Evolutionary conservation across 2,329 filamentous ascomycete species (phyloP).

Genomic region (Mariannaea sp.): DNA sequence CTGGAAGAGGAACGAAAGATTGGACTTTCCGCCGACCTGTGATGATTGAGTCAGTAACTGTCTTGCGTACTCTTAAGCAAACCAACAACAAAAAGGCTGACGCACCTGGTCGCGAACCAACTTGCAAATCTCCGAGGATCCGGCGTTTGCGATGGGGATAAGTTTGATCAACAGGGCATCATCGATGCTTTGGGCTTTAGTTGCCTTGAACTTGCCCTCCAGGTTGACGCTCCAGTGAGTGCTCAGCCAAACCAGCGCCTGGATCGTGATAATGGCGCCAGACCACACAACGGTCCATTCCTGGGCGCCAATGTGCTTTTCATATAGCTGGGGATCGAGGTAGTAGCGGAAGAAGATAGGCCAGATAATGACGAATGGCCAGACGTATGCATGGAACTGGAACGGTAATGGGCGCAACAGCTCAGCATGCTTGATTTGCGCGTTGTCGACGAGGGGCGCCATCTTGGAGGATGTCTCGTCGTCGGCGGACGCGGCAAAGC

Average conservation of each 20-base stretch:
- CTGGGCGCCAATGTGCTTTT: slow-evolving; percentile 86
- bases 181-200: slow-evolving; percentile 68
- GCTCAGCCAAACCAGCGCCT: slow-evolving; percentile 90
- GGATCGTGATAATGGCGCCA: slow-evolving; percentile 83
- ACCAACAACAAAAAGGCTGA: slow-evolving; percentile 1
- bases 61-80: slow-evolving; percentile 12
- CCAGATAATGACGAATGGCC: slow-evolving; percentile 92
- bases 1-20: slow-evolving; percentile 91
- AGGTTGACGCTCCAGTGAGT: slow-evolving; percentile 98
- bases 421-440: slow-evolving; percentile 85
- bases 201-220: slow-evolving; percentile 79
- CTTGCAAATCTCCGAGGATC: slow-evolving; percentile 83
- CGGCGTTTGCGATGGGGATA: slow-evolving; percentile 86
- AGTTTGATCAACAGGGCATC: slow-evolving; percentile 90
- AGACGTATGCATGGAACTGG: slow-evolving; percentile 84
- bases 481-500: slow-evolving; percentile 12
- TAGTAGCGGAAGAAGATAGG: slow-evolving; percentile 90
- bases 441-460: slow-evolving; percentile 86
- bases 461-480: slow-evolving; percentile 46
- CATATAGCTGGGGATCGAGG: slow-evolving; percentile 80
- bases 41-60: slow-evolving; percentile 13
- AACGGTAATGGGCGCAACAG: slow-evolving; percentile 85
- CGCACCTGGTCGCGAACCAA: slow-evolving; percentile 74
- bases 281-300: slow-evolving; percentile 99
- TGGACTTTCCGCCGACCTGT: slow-evolving; percentile 73